phyloP scores from a whole-genome alignment of 768 basidiomycete species.

The Lactarius tabidus region DNA sequence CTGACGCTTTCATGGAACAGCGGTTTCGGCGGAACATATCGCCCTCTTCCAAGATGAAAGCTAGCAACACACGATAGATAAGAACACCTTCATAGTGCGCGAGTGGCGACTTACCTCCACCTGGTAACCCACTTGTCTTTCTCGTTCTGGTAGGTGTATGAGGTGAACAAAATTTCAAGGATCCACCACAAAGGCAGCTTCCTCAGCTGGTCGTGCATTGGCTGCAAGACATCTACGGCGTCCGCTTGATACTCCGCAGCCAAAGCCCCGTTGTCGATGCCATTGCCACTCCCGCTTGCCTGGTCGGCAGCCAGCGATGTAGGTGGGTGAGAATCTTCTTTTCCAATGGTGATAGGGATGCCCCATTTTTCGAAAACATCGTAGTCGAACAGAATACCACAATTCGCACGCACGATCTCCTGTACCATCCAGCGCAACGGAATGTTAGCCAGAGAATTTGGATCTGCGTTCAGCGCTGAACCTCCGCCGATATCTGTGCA shows the following conservation, averaged over 20 bases:
- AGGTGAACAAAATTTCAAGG: conserved; percentile 61
- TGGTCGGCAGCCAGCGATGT: not conserved
- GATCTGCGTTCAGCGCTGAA: not conserved
- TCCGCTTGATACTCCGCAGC: not conserved
- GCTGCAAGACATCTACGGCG: conserved; percentile 41
- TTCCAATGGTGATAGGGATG: conserved; percentile 8
- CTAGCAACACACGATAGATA: conserved; percentile 30
- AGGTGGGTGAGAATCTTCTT: not conserved
- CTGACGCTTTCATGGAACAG: conserved; percentile 63
- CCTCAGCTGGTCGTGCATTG: conserved; percentile 51
- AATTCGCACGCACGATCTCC: conserved; percentile 13
- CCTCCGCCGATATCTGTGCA: conserved; percentile 24
- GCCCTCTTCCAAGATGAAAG: conserved; percentile 54
- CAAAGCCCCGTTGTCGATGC: not conserved
- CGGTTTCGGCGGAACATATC: conserved; percentile 47
- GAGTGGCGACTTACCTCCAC: conserved; percentile 45
- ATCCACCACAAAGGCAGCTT: conserved; percentile 56
- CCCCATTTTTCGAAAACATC: conserved; percentile 15
- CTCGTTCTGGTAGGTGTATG: conserved; percentile 52
- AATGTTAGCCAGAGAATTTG: conserved; percentile 19
- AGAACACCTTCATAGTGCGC: not conserved
- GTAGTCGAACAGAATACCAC: conserved; percentile 13
- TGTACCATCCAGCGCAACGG: conserved; percentile 26
- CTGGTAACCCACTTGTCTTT: conserved; percentile 51
- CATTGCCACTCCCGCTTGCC: not conserved